Evolutionary conservation across 1,139 yeast genomes (phyloP).

Genomic region (Yamadazyma sp.): DNA sequence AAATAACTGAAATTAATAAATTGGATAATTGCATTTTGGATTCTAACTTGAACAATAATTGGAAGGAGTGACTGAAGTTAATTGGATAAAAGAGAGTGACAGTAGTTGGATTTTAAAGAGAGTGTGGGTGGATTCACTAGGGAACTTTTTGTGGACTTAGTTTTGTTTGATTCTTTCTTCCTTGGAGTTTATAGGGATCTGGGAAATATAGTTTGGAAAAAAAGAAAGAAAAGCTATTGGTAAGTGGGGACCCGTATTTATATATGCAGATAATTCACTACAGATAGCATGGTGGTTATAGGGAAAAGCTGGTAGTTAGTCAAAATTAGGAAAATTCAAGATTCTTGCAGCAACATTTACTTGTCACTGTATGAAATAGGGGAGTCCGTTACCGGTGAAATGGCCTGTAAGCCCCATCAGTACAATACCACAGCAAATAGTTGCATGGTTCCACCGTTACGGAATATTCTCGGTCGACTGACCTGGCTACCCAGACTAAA

Average conservation of each 20-base stretch:
- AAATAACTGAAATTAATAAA: conserved; percentile 22
- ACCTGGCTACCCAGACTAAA: conserved; percentile 1
- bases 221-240: not conserved
- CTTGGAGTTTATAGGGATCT: too few species aligned
- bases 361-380: too few species aligned
- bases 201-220: not conserved
- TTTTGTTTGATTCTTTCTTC: not conserved
- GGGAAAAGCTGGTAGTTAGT: not conserved
- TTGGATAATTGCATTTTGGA: conserved; percentile 34
- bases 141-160: conserved; percentile 1
- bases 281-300: not conserved
- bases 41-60: conserved; percentile 10
- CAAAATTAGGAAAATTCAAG: conserved; percentile 2
- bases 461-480: not conserved
- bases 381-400: too few species aligned
- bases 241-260: too few species aligned
- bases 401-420: too few species aligned
- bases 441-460: too few species aligned
- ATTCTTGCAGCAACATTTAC: not conserved
- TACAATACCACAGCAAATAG: too few species aligned
- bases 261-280: not conserved
- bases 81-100: conserved; percentile 9
- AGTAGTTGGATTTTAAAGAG: conserved; percentile 10
- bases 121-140: conserved; percentile 9
- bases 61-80: conserved; percentile 24